Evolutionary conservation across 2,329 filamentous ascomycete species (phyloP), one percentile per base, ranked within the genome.

Genomic region (Pestalotiopsis sp.): DNA sequence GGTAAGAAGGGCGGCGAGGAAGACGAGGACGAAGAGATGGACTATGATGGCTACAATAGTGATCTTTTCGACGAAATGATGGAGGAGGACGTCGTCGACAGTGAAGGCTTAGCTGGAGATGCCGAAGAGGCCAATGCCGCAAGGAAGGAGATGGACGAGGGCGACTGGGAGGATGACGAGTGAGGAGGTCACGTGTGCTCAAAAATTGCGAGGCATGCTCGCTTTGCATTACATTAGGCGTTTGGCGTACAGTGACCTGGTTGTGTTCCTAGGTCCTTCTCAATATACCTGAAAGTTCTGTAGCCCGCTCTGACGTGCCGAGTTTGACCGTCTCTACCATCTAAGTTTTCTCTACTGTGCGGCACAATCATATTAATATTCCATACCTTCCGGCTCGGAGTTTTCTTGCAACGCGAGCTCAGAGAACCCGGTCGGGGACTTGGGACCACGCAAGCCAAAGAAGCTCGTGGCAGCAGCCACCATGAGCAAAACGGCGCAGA

Each of bases 141-240:
- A 70, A 80, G 85, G 27, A 81, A 83, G 0, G 84, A 87, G 56
- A 88, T 84, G 84, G 84, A 87, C 73, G 84, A 87, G 38, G 84
- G 86, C 36, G 73, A 73, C n/a, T 75, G 77, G 68, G 61, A 64
- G 20, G 61, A 64, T 20, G 61, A 64, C 13, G 61, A 64, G 61
- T 64, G 25, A 49, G 59, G 36, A 41, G 36, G 27, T 38, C 38
- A 20, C 13, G 5, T 17, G 36, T 41, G n/a, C 59, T 38, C 31
- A 9, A n/a, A 36, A 36, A 17, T 38, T 62, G 27, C 31, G 27
- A 41, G n/a, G 38, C 23, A 36, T 62, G 59, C 59, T 62, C n/a
- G 59, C n/a, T 14, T 23, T 64, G 61, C 61, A 64, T 64, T 45
- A 45, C 20, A 64, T 49, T 23, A 20, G 39, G 61, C 61, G 61